Evolutionary conservation across 768 basidiomycete species (phyloP), one percentile per base, ranked within the genome.

Genomic region (Panaeolus cyanescens): DNA sequence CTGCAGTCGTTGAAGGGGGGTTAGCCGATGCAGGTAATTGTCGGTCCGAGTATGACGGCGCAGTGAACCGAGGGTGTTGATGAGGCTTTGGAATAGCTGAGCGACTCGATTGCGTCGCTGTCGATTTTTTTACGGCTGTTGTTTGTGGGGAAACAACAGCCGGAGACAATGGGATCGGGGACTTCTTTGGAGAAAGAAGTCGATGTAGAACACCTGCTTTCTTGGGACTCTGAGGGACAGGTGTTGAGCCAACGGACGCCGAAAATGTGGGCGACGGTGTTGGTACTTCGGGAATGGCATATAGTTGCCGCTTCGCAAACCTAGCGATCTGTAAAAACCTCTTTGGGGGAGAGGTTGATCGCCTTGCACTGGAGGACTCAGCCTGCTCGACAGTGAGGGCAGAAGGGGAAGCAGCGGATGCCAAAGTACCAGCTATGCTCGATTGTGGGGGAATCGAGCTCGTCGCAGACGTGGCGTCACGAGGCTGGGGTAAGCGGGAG

Each of bases 291-390:
- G 60, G 61, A 34, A 65, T 64, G 34, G 55, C 59, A 31, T 63
- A 63, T 30, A 65, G 58, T 15, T 22, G 40, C 3, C 66, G 64
- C 56, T 63, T 63, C 28, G 66, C 50, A 45, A 65, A 67, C 15
- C 37, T 55, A 7, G 56, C 40, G 12, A 62, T 56, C 45, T 58
- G 61, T 34, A 58, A 42, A 25, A 65, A 62, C 50, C 19, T 58
- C 37, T 13, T 50, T 37, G 55, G 53, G 13, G 45, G 36, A 25
- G 55, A 40, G 19, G 13, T 54, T 56, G 3, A 32, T 33, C 61
- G 50, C 59, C 10, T 19, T 22, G 55, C 33, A 32, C 42, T 34
- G 34, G 31, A 50, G 45, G 40, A 17, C 25, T 22, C 40, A 42
- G 40, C 40, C 2, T 19, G 40, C 40, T 42, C 40, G 19, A 42